Evolutionary conservation across 495 filamentous ascomycete genomes (phyloP), one percentile per base, ranked within the genome.

Genomic region (Penicillium subrubescens): DNA sequence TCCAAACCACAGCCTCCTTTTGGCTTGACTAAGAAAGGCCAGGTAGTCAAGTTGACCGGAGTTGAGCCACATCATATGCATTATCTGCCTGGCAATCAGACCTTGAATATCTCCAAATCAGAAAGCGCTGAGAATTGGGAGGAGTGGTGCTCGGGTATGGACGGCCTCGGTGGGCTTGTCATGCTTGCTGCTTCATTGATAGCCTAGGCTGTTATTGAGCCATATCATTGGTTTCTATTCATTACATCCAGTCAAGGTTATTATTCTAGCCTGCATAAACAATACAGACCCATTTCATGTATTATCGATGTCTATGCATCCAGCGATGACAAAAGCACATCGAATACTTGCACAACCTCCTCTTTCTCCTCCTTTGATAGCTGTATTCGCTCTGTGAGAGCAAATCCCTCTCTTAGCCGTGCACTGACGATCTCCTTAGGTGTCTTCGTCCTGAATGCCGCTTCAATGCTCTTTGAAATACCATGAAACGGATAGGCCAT

Each of bases 61-160:
- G 58, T 57, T n/a, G 39, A 59, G 15, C 12, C 29, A 31, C 1
- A 34, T 12, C 11, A 41, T 4, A 35, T 6, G 8, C 27, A 58
- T 25, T 25, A 53, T 0, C 1, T 8, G 34, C 23, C 34, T 5
- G 19, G 31, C 3, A 21, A 21, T 31, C 25, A 33, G 7, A 8
- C 48, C 14, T n/a, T 61, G 15, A 31, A 33, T 43, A 11, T 35
- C 59, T 37, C 27, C 62, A 71, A 60, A 31, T 63, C 55, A 37
- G 62, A 71, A 57, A 65, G 62, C 56, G 60, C 63, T 68, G 70
- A 57, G 31, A 68, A 63, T 56, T 83, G 79, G 78, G 80, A 78
- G 63, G 71, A 81, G 59, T 83, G 79, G 81, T 81, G 76, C 55
- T 67, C 76, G 1, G 80, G 79, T 11, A 81, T 81, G 78, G 81